These are phyloP conservation scores for Fusarium coffeatum DNA, from an alignment of 2,329 filamentous ascomycete species.

Conservation along the genomic window DNA sequence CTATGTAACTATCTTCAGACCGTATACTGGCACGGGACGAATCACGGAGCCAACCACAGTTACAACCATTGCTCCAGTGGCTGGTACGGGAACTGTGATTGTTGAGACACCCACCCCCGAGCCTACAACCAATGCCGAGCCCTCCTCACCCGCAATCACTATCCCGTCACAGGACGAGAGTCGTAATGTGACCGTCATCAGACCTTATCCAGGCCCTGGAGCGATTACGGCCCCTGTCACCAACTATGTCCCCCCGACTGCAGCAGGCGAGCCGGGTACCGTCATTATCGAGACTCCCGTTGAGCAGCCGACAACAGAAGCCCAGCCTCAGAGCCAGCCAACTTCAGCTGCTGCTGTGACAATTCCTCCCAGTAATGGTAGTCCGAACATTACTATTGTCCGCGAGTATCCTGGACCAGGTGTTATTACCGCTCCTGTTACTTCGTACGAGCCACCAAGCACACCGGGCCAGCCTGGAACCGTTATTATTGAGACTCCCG, in stretches of 20 bases:
- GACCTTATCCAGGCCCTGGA: constrained; percentile 13
- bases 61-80: constrained; percentile 13
- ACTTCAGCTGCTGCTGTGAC: constrained; percentile 19
- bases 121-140: background rate
- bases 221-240: constrained; percentile 9
- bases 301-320: background rate
- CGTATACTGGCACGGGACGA: constrained; percentile 6
- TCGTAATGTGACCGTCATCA: constrained; percentile 19
- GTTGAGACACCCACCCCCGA: constrained; percentile 25
- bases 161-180: constrained; percentile 17
- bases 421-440: constrained; percentile 26
- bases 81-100: constrained; percentile 24
- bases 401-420: constrained; percentile 26
- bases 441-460: constrained; percentile 25
- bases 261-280: constrained; percentile 13
- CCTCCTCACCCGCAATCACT: background rate
- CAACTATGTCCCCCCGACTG: constrained; percentile 1
- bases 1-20: constrained; percentile 16
- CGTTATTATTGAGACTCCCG: constrained; percentile 28
- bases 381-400: constrained; percentile 27
- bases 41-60: constrained; percentile 16
- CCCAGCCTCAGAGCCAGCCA: background rate
- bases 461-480: constrained; percentile 21
- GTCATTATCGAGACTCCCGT: constrained; percentile 19
- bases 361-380: constrained; percentile 18